Evolutionary conservation across 1,284 basidiomycete species (phyloP).

Genomic region (Anthracocystis walkeri): DNA sequence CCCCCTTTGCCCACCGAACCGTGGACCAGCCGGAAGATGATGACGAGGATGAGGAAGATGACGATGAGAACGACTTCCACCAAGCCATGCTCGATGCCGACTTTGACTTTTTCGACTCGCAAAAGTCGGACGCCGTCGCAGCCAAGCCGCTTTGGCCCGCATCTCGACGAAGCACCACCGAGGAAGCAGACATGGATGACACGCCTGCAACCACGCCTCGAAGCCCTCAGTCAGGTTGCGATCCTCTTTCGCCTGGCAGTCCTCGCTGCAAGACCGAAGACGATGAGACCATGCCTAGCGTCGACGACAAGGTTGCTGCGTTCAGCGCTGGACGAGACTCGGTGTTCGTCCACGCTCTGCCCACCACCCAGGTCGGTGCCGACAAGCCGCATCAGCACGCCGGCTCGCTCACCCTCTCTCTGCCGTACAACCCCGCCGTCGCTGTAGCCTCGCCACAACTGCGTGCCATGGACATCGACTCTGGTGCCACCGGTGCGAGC

Average conservation of each 20-base stretch:
- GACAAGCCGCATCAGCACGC: slow-evolving; percentile 54
- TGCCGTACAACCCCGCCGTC: slow-evolving; percentile 50
- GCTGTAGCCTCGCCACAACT: slow-evolving; percentile 35
- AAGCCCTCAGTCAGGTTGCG: slow-evolving; percentile 51
- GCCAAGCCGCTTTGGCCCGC: slow-evolving; percentile 24
- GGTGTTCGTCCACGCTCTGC: slow-evolving; percentile 62
- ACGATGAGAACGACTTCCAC: slow-evolving; percentile 66
- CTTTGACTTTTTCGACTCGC: slow-evolving; percentile 55
- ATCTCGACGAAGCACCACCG: slow-evolving; percentile 17
- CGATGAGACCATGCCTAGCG: neutral
- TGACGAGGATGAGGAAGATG: slow-evolving; percentile 43
- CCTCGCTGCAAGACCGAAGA: slow-evolving; percentile 37
- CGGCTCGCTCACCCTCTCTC: slow-evolving; percentile 55
- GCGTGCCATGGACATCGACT: slow-evolving; percentile 30
- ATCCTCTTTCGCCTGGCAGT: slow-evolving; percentile 40
- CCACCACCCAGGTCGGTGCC: slow-evolving; percentile 47
- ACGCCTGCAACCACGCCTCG: slow-evolving; percentile 57
- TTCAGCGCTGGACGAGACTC: slow-evolving; percentile 36
- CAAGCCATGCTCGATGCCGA: slow-evolving; percentile 64
- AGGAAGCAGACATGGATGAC: slow-evolving; percentile 48
- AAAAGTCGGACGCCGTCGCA: slow-evolving; percentile 24
- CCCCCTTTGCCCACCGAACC: slow-evolving; percentile 12
- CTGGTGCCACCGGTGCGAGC: slow-evolving; percentile 1
- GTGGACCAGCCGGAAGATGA: slow-evolving; percentile 11
- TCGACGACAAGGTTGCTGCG: slow-evolving; percentile 12